Conservation (phyloP, 441 rosid genomes). For the Erodium texanum region DNA sequence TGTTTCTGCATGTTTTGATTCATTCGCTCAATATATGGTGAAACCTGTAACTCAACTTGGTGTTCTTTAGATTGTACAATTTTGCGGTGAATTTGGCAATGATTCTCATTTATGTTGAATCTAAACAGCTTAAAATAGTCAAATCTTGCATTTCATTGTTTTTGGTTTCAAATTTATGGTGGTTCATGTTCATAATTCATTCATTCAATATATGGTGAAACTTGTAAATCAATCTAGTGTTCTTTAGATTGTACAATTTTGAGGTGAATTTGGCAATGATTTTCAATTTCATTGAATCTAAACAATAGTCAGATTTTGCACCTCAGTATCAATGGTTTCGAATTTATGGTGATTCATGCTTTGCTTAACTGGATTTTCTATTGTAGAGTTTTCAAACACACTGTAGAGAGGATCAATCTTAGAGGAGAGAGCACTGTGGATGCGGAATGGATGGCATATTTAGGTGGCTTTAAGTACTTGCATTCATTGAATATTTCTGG, state of each 20-base stretch:
- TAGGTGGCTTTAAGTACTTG: slow-evolving; percentile 60
- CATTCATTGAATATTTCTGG: slow-evolving; percentile 49
- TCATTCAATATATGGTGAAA: background rate
- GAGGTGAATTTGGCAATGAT: background rate
- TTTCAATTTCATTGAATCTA: background rate
- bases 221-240: background rate
- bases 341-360: background rate
- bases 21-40: background rate
- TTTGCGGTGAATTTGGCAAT: background rate
- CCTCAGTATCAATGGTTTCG: background rate
- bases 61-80: background rate
- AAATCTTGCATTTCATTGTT: background rate
- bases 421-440: slow-evolving; percentile 61
- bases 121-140: background rate
- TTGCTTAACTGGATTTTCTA: slow-evolving; percentile 8
- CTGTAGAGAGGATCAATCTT: slow-evolving; percentile 65
- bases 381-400: slow-evolving; percentile 62
- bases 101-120: background rate
- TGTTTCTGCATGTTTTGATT: background rate
- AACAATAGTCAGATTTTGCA: background rate
- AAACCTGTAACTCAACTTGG: background rate
- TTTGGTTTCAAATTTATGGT: too few relatives aligned
- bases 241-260: background rate
- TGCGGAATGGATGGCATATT: slow-evolving; percentile 89
- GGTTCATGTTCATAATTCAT: too few relatives aligned